Percentiles rank a stretch among this genome's conserved stretches.
Conservation (phyloP, 202 grass and related monocot genomes). For the Digitaria exilis region DNA sequence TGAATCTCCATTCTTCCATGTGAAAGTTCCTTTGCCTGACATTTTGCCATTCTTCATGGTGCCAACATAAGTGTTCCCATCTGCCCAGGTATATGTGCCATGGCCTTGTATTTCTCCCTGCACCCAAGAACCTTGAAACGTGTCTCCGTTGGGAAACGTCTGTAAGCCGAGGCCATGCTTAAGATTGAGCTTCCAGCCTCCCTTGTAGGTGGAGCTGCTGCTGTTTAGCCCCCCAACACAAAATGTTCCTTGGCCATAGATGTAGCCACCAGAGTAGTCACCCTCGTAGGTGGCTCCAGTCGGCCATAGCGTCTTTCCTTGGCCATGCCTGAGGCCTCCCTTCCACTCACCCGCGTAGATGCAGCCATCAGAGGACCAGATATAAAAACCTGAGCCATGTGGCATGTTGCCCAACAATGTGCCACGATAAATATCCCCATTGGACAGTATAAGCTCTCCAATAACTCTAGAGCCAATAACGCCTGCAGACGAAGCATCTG, state of each 20-base stretch:
- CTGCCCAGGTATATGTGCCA: slow-evolving; percentile 85
- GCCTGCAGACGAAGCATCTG: slow-evolving; percentile 33
- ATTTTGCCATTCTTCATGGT: slow-evolving; percentile 89
- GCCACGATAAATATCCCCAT: slow-evolving; percentile 73
- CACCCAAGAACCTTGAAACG: slow-evolving; percentile 88
- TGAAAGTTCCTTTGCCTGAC: slow-evolving; percentile 80
- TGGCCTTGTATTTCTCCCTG: slow-evolving; percentile 83
- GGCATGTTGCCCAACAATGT: slow-evolving; percentile 68
- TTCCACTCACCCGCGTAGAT: slow-evolving; percentile 86
- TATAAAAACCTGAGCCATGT: slow-evolving; percentile 73
- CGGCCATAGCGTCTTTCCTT: slow-evolving; percentile 72
- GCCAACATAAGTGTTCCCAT: slow-evolving; percentile 72
- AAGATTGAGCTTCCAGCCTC: slow-evolving; percentile 84
- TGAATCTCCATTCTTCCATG: slow-evolving; percentile 88
- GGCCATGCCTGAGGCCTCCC: slow-evolving; percentile 84
- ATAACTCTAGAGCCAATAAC: slow-evolving; percentile 59
- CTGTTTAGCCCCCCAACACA: slow-evolving; percentile 39
- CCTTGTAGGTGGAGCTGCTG: slow-evolving; percentile 68
- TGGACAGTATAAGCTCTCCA: slow-evolving; percentile 57
- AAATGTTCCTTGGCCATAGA: slow-evolving; percentile 82
- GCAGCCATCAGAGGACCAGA: slow-evolving; percentile 78
- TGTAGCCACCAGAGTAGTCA: slow-evolving; percentile 86
- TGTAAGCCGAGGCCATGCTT: slow-evolving; percentile 90
- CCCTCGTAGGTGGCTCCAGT: slow-evolving; percentile 72
- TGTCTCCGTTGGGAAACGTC: slow-evolving; percentile 79